Percentiles rank a stretch among this genome's conserved stretches.
Conservation (phyloP, 768 basidiomycete genomes). For the Phlegmacium glaucopus region DNA sequence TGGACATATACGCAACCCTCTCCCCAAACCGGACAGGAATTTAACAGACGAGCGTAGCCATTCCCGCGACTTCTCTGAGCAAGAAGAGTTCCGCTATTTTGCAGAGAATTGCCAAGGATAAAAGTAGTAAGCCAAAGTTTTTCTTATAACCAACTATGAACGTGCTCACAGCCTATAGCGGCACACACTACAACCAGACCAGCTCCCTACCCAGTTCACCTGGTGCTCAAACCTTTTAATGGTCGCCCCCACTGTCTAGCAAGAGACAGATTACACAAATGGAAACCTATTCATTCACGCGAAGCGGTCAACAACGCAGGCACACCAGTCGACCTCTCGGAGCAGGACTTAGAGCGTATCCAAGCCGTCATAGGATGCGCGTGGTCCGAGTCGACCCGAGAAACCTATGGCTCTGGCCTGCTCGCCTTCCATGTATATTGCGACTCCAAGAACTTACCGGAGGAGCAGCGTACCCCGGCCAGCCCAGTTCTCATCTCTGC, state of each 20-base stretch:
- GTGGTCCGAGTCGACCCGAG: slow-evolving; percentile 26
- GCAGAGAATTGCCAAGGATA: not conserved
- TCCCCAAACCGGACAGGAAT: no score
- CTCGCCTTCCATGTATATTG: slow-evolving; percentile 27
- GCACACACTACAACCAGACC: not conserved
- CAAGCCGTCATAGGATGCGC: not conserved
- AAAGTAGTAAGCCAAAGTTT: no score
- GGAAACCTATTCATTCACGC: slow-evolving; percentile 15
- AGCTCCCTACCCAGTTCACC: not conserved
- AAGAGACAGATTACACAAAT: slow-evolving; percentile 19
- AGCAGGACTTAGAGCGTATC: slow-evolving; percentile 12
- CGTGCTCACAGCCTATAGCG: not conserved
- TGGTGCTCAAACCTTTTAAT: slow-evolving; percentile 7
- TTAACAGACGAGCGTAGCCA: no score
- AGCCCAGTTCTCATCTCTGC: not conserved
- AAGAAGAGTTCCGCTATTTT: not conserved
- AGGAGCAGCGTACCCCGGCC: slow-evolving; percentile 1
- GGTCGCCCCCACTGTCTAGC: slow-evolving; percentile 26
- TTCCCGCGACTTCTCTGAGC: no score
- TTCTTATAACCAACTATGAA: no score
- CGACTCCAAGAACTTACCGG: not conserved
- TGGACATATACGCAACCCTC: not conserved
- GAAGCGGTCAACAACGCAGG: not conserved
- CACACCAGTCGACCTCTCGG: not conserved
- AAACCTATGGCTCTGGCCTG: slow-evolving; percentile 34